These are phyloP conservation scores for Saccharomycopsis fibuligera DNA, from an alignment of 805 yeast species.

Conservation along the genomic window DNA sequence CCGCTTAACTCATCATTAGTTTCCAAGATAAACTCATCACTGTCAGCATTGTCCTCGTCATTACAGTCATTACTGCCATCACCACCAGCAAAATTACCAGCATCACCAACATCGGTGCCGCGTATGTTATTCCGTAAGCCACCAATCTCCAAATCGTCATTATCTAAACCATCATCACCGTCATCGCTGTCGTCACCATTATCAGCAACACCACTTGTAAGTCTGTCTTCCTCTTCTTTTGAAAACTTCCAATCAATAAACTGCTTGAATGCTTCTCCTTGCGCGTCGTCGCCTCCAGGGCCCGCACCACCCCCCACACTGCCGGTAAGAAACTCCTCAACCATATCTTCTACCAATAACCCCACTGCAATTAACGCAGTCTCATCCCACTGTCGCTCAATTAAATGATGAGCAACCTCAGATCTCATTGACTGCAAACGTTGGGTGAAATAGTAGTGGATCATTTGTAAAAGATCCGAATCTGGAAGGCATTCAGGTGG, in stretches of 20 bases:
- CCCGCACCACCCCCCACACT: not conserved
- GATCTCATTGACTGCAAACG: not conserved
- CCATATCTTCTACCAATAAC: slow-evolving; percentile 16
- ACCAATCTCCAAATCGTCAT: not conserved
- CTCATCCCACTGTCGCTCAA: slow-evolving; percentile 12
- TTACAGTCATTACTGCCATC: not conserved
- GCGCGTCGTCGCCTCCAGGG: not conserved
- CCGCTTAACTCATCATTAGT: too few relatives aligned
- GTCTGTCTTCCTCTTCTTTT: too few relatives aligned
- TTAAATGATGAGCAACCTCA: not conserved
- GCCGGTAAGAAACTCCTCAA: slow-evolving; percentile 8
- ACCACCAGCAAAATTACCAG: not conserved
- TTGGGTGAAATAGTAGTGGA: slow-evolving; percentile 15
- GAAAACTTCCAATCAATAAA: too few relatives aligned
- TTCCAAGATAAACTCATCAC: too few relatives aligned
- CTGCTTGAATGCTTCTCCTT: too few relatives aligned
- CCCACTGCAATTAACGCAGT: slow-evolving; percentile 20
- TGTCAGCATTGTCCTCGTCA: not conserved
- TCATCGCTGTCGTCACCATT: not conserved
- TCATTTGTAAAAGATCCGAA: slow-evolving; percentile 11
- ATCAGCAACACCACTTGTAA: not conserved
- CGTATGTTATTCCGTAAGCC: not conserved
- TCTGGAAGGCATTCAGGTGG: slow-evolving; percentile 7
- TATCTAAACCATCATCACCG: not conserved
- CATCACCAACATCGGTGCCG: not conserved